Base-by-base conservation (phyloP, 306 rosid species). In the Hippophae rhamnoides region DNA sequence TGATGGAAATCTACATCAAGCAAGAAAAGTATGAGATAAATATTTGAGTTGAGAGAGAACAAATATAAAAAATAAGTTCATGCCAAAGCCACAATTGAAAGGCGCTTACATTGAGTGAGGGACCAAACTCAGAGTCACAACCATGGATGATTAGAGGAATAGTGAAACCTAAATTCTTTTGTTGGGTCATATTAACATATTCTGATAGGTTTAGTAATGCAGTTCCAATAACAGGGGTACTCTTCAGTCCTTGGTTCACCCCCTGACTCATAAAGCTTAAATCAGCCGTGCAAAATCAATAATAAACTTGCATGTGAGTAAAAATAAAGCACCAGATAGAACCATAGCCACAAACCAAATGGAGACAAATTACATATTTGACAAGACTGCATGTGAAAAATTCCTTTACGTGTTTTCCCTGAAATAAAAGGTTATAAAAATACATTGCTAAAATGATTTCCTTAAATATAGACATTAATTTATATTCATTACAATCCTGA, bases 31-130 rank as follows among this genome's bases (percentile, higher is more conserved):
- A 58, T 67, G 18, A 63, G 55, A 58, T 9, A 47, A 26, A 53
- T 44, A 13, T 53, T 52, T 58, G 25, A 23, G 12, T 63, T 52
- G 9, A 4, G 48, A 52, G 43, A 41, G 3, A 53, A 9, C 8
- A 9, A 9, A 13, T 18, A 18, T 18, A n/a, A 6, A 10, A 49
- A 6, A 12, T 3, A 7, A 62, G 49, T 9, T 53, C 10, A 53
- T 1, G 6, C 10, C 23, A 18, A 18, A 18, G 23, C 23, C 23
- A 18, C 23, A 18, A 18, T 18, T 18, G 23, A 48, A 51, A 56
- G 45, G 45, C 26, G 58, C 80, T 70, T 71, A 76, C 80, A 25
- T 13, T 56, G 12, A 76, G 73, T 52, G 69, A 70, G 41, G 73
- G 70, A 41, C 48, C 52, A 5, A 41, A 41, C 31, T 59, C 56